phyloP scores from a whole-genome alignment of 805 yeast genomes.

The Schwanniomyces vanrijiae region DNA sequence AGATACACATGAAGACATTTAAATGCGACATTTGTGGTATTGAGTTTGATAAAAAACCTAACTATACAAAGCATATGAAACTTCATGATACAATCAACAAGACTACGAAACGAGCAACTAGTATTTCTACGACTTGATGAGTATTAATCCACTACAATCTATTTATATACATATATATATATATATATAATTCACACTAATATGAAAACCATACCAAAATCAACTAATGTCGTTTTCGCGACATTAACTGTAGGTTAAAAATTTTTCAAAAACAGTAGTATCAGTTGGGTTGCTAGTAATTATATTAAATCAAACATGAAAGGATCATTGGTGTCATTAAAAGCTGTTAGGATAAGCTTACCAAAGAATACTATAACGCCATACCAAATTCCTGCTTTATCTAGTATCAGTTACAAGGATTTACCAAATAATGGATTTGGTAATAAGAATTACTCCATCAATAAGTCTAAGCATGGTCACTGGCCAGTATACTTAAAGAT shows the following conservation, averaged over 20 bases:
- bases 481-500: conserved; percentile 79
- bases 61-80: conserved; percentile 13
- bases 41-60: conserved; percentile 42
- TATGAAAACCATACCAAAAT: not conserved
- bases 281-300: not conserved
- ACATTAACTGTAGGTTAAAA: not conserved
- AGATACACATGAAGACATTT: conserved; percentile 60
- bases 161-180: not conserved
- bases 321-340: conserved; percentile 18
- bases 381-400: conserved; percentile 30
- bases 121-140: not conserved
- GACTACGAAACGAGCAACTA: not conserved
- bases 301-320: conserved; percentile 18
- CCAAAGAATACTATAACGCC: conserved; percentile 15
- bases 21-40: conserved; percentile 54
- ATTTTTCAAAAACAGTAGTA: not conserved
- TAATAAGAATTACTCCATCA: conserved; percentile 37
- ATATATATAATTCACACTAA: not conserved
- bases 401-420: conserved; percentile 20
- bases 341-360: conserved; percentile 21
- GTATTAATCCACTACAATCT: not conserved
- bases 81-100: conserved; percentile 5
- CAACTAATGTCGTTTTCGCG: not conserved
- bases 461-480: conserved; percentile 61
- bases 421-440: conserved; percentile 37